Base-by-base conservation (phyloP, 73 alveolate species). In the Durusdinium trenchii region DNA sequence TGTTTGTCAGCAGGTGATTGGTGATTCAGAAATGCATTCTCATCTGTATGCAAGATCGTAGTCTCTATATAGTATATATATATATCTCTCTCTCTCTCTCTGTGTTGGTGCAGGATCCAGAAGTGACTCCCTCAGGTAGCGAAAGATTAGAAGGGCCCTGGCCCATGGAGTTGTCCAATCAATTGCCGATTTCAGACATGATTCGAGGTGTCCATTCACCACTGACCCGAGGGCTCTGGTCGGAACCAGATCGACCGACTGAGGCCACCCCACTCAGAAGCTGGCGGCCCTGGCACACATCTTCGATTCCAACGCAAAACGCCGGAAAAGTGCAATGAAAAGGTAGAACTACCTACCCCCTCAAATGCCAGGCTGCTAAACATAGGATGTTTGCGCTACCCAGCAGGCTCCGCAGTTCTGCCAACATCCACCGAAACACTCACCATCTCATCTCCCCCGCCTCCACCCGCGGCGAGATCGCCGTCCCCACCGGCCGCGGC, bases 271-370 rank as follows among this genome's bases (percentile, higher is more conserved):
- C 54, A 20, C 94, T 84, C 42, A 84, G 76, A 48, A 84, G 48
- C 78, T 84, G 94, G 7, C 94, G 94, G 30, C 94, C 94, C 94
- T 84, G 94, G 20, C n/a, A n/a, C n/a, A n/a, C n/a, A n/a, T n/a
- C n/a, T n/a, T n/a, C n/a, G n/a, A n/a, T n/a, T n/a, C n/a, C n/a
- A n/a, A n/a, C n/a, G n/a, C n/a, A n/a, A n/a, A 2, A 12, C 16
- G 35, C 42, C 81, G 42, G 42, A 6, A 28, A 67, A 67, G 18
- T 60, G 18, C 30, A 60, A 60, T 60, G 73, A 23, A 23, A 60
- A 60, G 73, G 12, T 23, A 71, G 50, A 38, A 32, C 14, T 71
- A 51, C 32, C 84, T 4, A 32, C 52, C 10, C 51, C 18, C 36
- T 40, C 36, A 2, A 38, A 40, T 36, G 26, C 28, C 57, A 35